Base-by-base conservation (phyloP, 805 yeast species). In the Cyberlindnera meyerae region DNA sequence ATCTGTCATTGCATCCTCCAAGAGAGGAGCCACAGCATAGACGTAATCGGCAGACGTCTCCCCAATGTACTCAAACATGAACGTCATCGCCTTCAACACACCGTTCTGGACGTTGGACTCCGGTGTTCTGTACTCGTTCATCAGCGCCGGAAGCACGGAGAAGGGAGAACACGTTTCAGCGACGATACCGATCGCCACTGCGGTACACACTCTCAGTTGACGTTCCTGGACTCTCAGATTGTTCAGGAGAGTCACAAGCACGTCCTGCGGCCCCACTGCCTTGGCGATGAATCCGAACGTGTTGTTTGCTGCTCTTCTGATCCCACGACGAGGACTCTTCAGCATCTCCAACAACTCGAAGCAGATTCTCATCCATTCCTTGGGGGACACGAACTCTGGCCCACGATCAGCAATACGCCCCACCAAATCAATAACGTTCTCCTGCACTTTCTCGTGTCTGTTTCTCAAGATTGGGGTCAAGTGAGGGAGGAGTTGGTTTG, bases 351-450 rank as follows among this genome's bases (percentile, higher is more conserved):
- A 61, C 24, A 93, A 67, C 52, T 89, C 96, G 59, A 85, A 87
- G 52, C 96, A 85, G 18, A 90, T 84, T 44, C 97, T 70, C 90
- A 93, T 86, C 99, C 98, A 93, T 60, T 93, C 99, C 43, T 86
- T 77, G 3, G 96, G 95, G 25, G 88, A 78, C 12, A 88, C 84
- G 37, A 77, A 75, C 45, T 85, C 94, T 1, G 95, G 79, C 8
- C 84, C 89, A 29, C 75, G 70, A 33, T 71, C 75, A 0, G 97
- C 96, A 37, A 90, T 81, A 34, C 76, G 66, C 2, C 96, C 96
- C 18, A 93, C 81, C 14, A 90, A 63, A 29, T 71, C 75, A 26
- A 93, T 82, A 8, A 89, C 75, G 43, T 79, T 74, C 45, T 85
- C 90, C 57, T 88, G 97, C 3, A 93, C 97, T 45, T 82, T 83